phyloP scores from a whole-genome alignment of 1,284 basidiomycete genomes.

The Rhodotorula sp. region DNA sequence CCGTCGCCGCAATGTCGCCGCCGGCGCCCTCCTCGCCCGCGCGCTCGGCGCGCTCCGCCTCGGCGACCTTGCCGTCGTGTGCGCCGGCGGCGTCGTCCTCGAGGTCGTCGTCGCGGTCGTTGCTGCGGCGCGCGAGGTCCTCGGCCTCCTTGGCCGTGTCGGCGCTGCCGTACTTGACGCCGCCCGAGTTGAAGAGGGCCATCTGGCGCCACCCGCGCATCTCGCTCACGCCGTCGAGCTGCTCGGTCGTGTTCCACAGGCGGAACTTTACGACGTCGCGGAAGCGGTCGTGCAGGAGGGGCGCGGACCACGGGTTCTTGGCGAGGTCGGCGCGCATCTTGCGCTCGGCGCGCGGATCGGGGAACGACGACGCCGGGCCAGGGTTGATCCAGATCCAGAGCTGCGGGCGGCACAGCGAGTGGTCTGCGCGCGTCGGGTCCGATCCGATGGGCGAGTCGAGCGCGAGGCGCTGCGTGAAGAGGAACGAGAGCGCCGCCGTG shows the following conservation, averaged over 20 bases:
- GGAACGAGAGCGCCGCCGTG: slow-evolving; percentile 71
- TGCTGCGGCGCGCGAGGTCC: slow-evolving; percentile 15
- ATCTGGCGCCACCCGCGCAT: slow-evolving; percentile 73
- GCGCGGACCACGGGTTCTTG: slow-evolving; percentile 77
- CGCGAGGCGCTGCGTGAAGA: slow-evolving; percentile 78
- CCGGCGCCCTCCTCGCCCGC: slow-evolving; percentile 26
- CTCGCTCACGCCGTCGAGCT: slow-evolving; percentile 76
- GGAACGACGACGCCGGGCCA: slow-evolving; percentile 65
- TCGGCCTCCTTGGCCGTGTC: slow-evolving; percentile 20
- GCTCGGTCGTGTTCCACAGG: slow-evolving; percentile 87
- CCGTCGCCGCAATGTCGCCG: slow-evolving; percentile 44
- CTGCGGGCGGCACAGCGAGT: slow-evolving; percentile 64
- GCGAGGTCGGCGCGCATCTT: slow-evolving; percentile 69
- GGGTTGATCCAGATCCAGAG: slow-evolving; percentile 89
- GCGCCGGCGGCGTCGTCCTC: slow-evolving; percentile 40
- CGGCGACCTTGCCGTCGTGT: slow-evolving; percentile 39
- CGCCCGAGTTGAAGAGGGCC: slow-evolving; percentile 72
- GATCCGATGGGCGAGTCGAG: slow-evolving; percentile 52
- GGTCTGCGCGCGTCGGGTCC: slow-evolving; percentile 41
- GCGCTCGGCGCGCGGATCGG: slow-evolving; percentile 67
- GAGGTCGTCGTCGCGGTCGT: slow-evolving; percentile 23
- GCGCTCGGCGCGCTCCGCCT: slow-evolving; percentile 21
- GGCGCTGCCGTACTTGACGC: slow-evolving; percentile 58
- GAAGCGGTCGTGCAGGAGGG: slow-evolving; percentile 78
- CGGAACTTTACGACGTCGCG: slow-evolving; percentile 78